Evolutionary conservation across 805 yeast genomes (phyloP), one percentile per base, ranked within the genome.

Genomic region (Pichia scutulata): DNA sequence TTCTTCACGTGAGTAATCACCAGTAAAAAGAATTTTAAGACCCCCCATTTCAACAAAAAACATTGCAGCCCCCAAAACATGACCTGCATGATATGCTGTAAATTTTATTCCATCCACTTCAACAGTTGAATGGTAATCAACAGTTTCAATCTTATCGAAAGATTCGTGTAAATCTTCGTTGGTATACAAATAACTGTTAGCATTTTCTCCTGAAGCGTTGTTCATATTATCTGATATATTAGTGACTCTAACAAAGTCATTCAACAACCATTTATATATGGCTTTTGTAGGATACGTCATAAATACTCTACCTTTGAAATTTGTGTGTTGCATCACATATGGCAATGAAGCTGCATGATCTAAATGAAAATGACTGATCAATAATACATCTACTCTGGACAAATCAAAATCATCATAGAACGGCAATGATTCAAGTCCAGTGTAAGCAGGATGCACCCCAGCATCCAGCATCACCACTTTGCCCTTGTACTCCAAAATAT

Each of bases 261-360:
- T 84, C 51, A 93, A 68, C 43, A 93, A 76, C 98, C 99, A 93
- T 56, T 97, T 78, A 66, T 90, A 93, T 51, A 93, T 93, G 39
- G 99, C 98, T 70, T 93, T 93, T 0, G 99, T 93, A 7, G 99
- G 98, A 67, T 93, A 97, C 28, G 99, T 93, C 99, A 93, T 93
- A 66, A 92, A 92, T 6, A 93, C 99, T 45, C 97, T 78, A 2
- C 99, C 99, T 61, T 81, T 84, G 72, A 93, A 93, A 56, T 78
- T 86, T 0, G 99, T 93, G 61, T 89, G 95, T 60, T 89, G 96
- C 97, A 93, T 89, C 43, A 93, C 98, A 62, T 90, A 93, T 0
- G 99, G 99, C 50, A 93, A 74, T 0, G 97, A 89, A 0, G 98
- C 99, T 1, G 98, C 98, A 67, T 93, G 99, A 65, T 93, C 99